A percentile compares a stretch with the other conserved stretches of the same genome.
Conservation (phyloP, 108 stramenopile genomes). For the Fistulifera pelliculosa region DNA sequence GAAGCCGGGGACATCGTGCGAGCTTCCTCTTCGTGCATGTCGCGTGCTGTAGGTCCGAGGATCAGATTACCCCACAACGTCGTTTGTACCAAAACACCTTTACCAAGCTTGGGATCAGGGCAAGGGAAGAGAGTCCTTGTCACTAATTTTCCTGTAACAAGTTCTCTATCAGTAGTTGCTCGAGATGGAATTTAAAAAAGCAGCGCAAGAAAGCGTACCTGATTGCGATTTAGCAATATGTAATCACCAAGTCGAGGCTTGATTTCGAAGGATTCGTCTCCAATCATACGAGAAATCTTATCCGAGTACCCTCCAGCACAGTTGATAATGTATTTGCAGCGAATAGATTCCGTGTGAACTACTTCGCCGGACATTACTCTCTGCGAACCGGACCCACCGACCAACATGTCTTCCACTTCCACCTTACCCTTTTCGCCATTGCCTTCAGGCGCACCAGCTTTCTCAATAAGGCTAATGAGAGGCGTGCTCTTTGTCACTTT, state of each 20-base stretch:
- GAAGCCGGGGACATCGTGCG: slow-evolving; percentile 30
- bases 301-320: slow-evolving; percentile 68
- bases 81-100: slow-evolving; percentile 75
- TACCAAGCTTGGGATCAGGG: slow-evolving; percentile 71
- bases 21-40: slow-evolving; percentile 43
- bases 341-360: slow-evolving; percentile 44
- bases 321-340: slow-evolving; percentile 57
- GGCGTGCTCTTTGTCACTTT: slow-evolving; percentile 4
- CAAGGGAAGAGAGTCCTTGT: slow-evolving; percentile 66
- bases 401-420: slow-evolving; percentile 53
- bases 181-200: neutral
- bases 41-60: slow-evolving; percentile 68
- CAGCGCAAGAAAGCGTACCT: slow-evolving; percentile 13
- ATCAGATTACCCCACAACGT: slow-evolving; percentile 79
- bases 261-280: slow-evolving; percentile 64
- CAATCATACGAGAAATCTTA: slow-evolving; percentile 65
- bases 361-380: slow-evolving; percentile 43
- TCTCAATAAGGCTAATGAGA: slow-evolving; percentile 34
- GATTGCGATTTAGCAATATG: slow-evolving; percentile 59
- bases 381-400: slow-evolving; percentile 51
- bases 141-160: slow-evolving; percentile 37
- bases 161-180: neutral
- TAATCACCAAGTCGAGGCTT: slow-evolving; percentile 72
- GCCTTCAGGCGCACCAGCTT: slow-evolving; percentile 36
- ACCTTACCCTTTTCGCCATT: slow-evolving; percentile 37